These are phyloP conservation scores for Glycine soja DNA, from an alignment of 306 rosid genomes.

Conservation along the genomic window DNA sequence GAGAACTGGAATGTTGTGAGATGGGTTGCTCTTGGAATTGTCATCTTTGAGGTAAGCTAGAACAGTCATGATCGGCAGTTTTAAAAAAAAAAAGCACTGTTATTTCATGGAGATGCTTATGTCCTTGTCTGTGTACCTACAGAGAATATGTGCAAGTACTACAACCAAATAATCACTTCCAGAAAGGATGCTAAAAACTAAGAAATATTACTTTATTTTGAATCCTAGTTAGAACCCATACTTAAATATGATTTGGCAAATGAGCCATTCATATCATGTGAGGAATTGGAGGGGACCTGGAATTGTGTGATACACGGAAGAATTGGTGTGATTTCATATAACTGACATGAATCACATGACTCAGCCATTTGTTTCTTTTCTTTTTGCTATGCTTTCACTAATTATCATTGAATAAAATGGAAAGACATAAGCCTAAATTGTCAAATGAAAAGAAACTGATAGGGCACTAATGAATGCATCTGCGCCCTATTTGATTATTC, in stretches of 20 bases:
- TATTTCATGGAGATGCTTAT: no score
- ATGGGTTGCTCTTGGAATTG: slow-evolving; percentile 96
- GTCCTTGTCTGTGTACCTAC: background rate
- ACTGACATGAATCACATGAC: no score
- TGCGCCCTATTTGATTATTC: background rate
- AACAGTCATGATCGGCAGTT: slow-evolving; percentile 6
- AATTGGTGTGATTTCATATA: background rate
- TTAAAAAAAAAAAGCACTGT: no score
- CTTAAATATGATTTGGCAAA: background rate
- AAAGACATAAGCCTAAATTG: background rate
- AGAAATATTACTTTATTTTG: background rate
- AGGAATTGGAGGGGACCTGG: background rate
- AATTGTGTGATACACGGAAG: background rate
- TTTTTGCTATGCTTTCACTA: no score
- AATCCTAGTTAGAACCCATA: background rate
- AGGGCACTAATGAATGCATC: no score
- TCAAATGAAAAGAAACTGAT: no score
- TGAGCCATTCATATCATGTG: background rate
- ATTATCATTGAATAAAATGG: background rate
- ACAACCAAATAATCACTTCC: slow-evolving; percentile 6
- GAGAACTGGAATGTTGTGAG: slow-evolving; percentile 77
- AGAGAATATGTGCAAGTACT: slow-evolving; percentile 30
- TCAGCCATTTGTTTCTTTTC: no score
- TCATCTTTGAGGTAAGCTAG: slow-evolving; percentile 79
- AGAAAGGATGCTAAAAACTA: slow-evolving; percentile 22